Conservation (phyloP, 768 basidiomycete species). For the Panellus pusillus region DNA sequence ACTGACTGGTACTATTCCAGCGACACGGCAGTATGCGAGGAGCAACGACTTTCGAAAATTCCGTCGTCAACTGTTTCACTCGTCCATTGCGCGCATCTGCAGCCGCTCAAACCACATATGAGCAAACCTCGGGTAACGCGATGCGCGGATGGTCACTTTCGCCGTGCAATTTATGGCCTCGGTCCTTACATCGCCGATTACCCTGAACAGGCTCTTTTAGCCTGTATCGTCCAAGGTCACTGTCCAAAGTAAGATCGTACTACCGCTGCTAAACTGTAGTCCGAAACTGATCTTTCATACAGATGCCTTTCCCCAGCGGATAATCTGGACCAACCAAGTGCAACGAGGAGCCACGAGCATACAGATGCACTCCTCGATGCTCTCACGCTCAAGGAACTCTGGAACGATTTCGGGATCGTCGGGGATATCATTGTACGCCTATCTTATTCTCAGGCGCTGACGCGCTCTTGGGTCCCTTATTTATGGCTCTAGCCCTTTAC, state of each 20-base stretch:
- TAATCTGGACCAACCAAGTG: neutral
- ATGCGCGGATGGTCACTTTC: constrained; percentile 20
- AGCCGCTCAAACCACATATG: constrained; percentile 14
- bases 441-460: neutral
- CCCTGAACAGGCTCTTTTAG: constrained; percentile 24
- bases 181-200: constrained; percentile 28
- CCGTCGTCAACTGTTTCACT: constrained; percentile 23
- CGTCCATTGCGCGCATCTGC: constrained; percentile 17
- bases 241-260: too few relatives aligned
- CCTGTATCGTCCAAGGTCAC: constrained; percentile 25
- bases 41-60: constrained; percentile 19
- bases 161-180: constrained; percentile 20
- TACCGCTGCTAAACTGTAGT: too few relatives aligned
- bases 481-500: constrained; percentile 41
- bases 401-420: constrained; percentile 26
- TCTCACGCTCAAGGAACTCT: constrained; percentile 19
- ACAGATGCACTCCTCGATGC: constrained; percentile 19
- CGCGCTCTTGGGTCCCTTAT: too few relatives aligned
- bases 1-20: too few relatives aligned
- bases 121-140: neutral
- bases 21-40: constrained; percentile 8
- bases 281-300: neutral
- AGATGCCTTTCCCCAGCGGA: neutral
- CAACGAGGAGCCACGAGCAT: constrained; percentile 16
- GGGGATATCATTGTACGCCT: constrained; percentile 23